Conservation (phyloP, 1,139 yeast genomes). For the Sugiyamaella japonica region DNA sequence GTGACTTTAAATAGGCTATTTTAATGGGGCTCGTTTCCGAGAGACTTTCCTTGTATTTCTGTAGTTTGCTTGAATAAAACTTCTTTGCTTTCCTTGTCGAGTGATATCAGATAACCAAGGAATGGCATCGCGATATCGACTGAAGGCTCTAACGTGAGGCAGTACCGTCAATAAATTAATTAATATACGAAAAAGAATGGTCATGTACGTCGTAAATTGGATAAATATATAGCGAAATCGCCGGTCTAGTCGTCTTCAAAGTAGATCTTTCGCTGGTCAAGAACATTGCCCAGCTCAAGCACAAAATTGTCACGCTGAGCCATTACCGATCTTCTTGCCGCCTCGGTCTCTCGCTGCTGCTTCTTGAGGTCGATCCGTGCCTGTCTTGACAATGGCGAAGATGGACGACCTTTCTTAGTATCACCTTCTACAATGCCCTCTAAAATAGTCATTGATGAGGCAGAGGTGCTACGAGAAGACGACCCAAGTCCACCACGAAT, state of each 20-base stretch:
- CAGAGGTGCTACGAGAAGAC: conserved; percentile 5
- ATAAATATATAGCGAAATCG: background rate
- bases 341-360: conserved; percentile 28
- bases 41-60: background rate
- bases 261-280: conserved; percentile 22
- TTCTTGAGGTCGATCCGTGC: conserved; percentile 34
- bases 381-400: conserved; percentile 28
- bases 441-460: conserved; percentile 26
- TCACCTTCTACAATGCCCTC: conserved; percentile 32
- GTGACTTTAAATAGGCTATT: background rate
- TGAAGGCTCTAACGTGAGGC: too few relatives aligned
- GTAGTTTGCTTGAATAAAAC: conserved; percentile 3
- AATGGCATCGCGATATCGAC: too few relatives aligned
- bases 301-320: conserved; percentile 31
- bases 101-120: too few relatives aligned
- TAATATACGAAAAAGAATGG: background rate
- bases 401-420: conserved; percentile 7
- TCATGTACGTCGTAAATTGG: conserved; percentile 8
- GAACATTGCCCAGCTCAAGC: conserved; percentile 32
- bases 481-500: conserved; percentile 14
- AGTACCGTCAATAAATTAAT: too few relatives aligned
- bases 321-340: conserved; percentile 19
- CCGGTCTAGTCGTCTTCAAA: background rate
- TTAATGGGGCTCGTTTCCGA: background rate
- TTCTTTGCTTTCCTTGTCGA: too few relatives aligned